Base-by-base conservation (phyloP, 257 asterid genomes). In the Verbascum thapsus region DNA sequence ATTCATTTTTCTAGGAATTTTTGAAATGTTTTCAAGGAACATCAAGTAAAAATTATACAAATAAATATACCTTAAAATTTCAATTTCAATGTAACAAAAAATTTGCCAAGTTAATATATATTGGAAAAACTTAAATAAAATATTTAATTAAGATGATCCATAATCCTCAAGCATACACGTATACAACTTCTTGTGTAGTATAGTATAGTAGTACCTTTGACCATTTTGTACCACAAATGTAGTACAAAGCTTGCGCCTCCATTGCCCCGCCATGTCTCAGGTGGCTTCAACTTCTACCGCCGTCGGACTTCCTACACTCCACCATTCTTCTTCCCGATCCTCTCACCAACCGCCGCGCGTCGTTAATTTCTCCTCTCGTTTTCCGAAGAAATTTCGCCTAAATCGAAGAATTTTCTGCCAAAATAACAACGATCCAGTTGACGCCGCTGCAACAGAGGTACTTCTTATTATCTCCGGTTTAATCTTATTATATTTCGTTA, bases 231-330 rank as follows among this genome's bases (percentile, higher is more conserved):
- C 71, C 62, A 53, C 72, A 67, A 59, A 47, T 11, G 56, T 6
- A 41, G 49, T 19, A 66, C 71, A 18, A 44, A 45, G 57, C 41
- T 58, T n/a, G 44, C 71, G 63, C 66, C 63, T 20, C 57, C 66
- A 13, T 43, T 42, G 61, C 50, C 41, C 78, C 69, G 67, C 86
- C 77, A 88, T 87, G 97, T 85, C 91, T 55, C 67, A 61, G 41
- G 81, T 84, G 64, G 85, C 84, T 68, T 74, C 96, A 35, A 80
- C 85, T 50, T 79, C 95, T 16, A 71, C 72, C 61, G 60, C 91
- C 68, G 64, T 81, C 69, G 72, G 63, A 48, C 53, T 80, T 63
- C 76, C 83, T 45, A 58, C 62, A 61, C 55, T 78, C 64, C 71
- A 63, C 56, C 70, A 79, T 3, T 54, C 49, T 40, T 62, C 72